Evolutionary conservation across 129 eudicot genomes (phyloP), one percentile per base, ranked within the genome.

Genomic region (Deinandra increscens): DNA sequence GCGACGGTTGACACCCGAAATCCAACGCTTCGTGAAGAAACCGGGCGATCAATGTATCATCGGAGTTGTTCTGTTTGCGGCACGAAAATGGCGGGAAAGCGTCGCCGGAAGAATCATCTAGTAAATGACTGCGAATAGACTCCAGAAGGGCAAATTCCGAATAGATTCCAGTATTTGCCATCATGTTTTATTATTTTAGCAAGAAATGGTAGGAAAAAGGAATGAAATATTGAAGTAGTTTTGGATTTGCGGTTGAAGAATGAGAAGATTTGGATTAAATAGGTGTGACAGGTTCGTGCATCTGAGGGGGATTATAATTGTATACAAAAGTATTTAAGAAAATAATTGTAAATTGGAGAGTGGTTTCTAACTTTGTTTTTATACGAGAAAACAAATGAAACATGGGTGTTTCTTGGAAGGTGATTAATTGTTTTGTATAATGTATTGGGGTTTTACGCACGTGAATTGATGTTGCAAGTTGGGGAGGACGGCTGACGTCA

Each of bases 91-190:
- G n/a, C n/a, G n/a, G n/a, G n/a, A n/a, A n/a, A n/a, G n/a, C n/a
- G n/a, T n/a, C 45, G 19, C 67, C 34, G 67, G 82, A 78, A 17
- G 81, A 77, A 48, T 84, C 89, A 1, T 79, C 92, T 36, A 89
- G 59, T 22, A 89, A 71, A 68, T 86, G 78, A 20, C 70, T 63
- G 26, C 81, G 74, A 3, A 86, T 84, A 1, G 91, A 79, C 63
- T 90, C 91, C 13, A 90, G 84, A 53, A 84, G 77, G 3, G 85
- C 84, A 39, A 71, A 80, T 56, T 90, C 91, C 2, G 87, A 72
- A 31, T 81, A 81, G 7, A 67, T 78, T 70, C 64, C 68, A 26
- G 74, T 71, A 58, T 71, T 63, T 18, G 44, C 43, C 75, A 68
- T 63, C 75, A 66, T 82, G 29, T 4, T 26, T 26, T 26, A 26